Evolutionary conservation across 129 eudicot species (phyloP), one percentile per base, ranked within the genome.

Genomic region (Helichrysum umbraculigerum): DNA sequence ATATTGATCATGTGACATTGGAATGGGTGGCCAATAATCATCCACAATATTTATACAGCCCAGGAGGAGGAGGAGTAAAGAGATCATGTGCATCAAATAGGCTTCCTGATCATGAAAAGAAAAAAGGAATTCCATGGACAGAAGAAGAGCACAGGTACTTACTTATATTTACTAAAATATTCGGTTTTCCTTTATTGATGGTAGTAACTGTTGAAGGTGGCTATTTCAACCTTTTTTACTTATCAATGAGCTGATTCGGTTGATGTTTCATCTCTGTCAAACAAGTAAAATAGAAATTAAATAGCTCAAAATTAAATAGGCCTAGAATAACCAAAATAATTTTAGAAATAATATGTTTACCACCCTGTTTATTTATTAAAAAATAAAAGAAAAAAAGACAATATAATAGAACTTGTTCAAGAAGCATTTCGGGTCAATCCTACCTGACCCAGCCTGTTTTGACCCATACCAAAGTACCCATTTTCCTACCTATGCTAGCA

Each of bases 111-210:
- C 98, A 87, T 22, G 98, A 89, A 77, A 88, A 93, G 93, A 92
- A 89, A 67, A 92, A 87, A 77, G 98, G 98, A 37, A 89, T 92
- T 9, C 96, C 98, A 3, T 92, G 98, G 98, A 89, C 96, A 10
- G 96, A 92, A 71, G 96, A 92, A 86, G 98, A 92, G 66, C 98
- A 92, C 87, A 89, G 96, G 98, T 92, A 72, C 50, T 62, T 30
- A 72, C 5, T 44, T 47, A n/a, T 11, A 12, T 37, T 4, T 5
- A 14, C 6, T 47, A 47, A 35, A 66, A 4, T 35, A 9, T 28
- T 54, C 16, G 14, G 28, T 34, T 70, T 32, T 71, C 60, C 42
- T 32, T 64, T 50, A 25, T 14, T 20, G 32, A 74, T 54, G 37
- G 41, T 68, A n/a, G 33, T 42, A 39, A 21, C 54, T 47, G 54